Evolutionary conservation across 495 filamentous ascomycete genomes (phyloP).

Genomic region (Penicillium cinerascens): DNA sequence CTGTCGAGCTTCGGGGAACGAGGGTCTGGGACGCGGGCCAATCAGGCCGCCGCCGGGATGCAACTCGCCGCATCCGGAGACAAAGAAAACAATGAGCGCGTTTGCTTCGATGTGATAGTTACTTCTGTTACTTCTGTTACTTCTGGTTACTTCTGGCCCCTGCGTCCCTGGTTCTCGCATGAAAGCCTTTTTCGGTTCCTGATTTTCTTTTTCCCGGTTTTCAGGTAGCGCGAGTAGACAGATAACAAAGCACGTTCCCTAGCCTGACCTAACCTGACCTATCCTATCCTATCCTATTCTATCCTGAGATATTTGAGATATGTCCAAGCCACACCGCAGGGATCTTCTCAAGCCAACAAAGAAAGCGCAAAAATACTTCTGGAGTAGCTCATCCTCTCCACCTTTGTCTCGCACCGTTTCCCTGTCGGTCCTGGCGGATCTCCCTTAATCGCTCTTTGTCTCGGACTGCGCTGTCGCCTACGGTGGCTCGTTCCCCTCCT

Average conservation of each 20-base stretch:
- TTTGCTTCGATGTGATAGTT: conserved; percentile 1
- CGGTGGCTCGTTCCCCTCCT: conserved; percentile 13
- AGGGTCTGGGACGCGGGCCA: conserved; percentile 12
- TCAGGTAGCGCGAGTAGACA: neutral
- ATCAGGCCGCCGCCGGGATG: conserved; percentile 11
- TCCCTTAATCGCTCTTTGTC: neutral
- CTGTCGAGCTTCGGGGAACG: conserved; percentile 4
- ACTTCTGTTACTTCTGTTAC: neutral
- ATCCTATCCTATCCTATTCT: neutral
- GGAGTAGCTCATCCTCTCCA: neutral
- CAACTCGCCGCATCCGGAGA: conserved; percentile 41
- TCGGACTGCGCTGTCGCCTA: neutral
- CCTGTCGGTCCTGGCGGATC: neutral
- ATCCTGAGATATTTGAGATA: neutral
- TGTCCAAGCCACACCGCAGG: conserved; percentile 23
- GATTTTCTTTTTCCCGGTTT: neutral
- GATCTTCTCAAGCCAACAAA: conserved; percentile 19
- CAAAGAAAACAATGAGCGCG: conserved; percentile 39
- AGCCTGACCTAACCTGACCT: neutral
- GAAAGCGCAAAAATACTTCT: conserved; percentile 18
- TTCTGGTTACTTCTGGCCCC: neutral
- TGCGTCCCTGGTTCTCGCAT: conserved; percentile 1
- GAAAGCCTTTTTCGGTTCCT: neutral
- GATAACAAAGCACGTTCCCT: neutral
- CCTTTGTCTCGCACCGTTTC: conserved; percentile 16